These are phyloP conservation scores for Ensete glaucum DNA, from an alignment of 176 grass and related monocot genomes.

Conservation along the genomic window DNA sequence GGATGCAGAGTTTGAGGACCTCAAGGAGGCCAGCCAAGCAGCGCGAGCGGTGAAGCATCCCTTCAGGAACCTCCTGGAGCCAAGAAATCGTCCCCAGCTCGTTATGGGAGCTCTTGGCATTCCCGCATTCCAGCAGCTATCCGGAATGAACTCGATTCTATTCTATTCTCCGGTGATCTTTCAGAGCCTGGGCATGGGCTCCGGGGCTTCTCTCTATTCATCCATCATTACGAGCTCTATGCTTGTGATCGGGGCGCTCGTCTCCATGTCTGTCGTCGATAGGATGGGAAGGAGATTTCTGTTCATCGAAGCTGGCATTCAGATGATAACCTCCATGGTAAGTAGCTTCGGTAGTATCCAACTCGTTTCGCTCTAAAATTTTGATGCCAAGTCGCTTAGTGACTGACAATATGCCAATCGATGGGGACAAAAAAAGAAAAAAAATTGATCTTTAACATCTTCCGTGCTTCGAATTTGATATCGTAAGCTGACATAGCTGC, in stretches of 20 bases:
- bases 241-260: conserved; percentile 12
- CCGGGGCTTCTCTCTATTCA: conserved; percentile 7
- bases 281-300: conserved; percentile 10
- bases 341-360: neutral
- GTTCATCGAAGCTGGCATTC: conserved; percentile 15
- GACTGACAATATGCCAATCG: too few relatives aligned
- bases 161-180: conserved; percentile 17
- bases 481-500: neutral
- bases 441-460: too few relatives aligned
- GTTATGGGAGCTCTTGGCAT: conserved; percentile 15
- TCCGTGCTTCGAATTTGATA: neutral
- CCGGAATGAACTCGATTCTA: conserved; percentile 17
- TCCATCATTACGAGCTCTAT: conserved; percentile 11
- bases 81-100: conserved; percentile 10
- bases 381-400: too few relatives aligned
- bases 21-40: conserved; percentile 25
- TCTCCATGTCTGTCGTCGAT: conserved; percentile 8
- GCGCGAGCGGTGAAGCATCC: conserved; percentile 26
- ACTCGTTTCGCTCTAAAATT: neutral
- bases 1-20: conserved; percentile 27
- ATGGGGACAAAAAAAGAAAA: too few relatives aligned
- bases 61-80: conserved; percentile 6
- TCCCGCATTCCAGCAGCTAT: conserved; percentile 16
- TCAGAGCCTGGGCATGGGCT: conserved; percentile 15
- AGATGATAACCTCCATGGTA: conserved; percentile 17